Conservation (phyloP, 73 alveolate species). For the Uronychia binucleata region DNA sequence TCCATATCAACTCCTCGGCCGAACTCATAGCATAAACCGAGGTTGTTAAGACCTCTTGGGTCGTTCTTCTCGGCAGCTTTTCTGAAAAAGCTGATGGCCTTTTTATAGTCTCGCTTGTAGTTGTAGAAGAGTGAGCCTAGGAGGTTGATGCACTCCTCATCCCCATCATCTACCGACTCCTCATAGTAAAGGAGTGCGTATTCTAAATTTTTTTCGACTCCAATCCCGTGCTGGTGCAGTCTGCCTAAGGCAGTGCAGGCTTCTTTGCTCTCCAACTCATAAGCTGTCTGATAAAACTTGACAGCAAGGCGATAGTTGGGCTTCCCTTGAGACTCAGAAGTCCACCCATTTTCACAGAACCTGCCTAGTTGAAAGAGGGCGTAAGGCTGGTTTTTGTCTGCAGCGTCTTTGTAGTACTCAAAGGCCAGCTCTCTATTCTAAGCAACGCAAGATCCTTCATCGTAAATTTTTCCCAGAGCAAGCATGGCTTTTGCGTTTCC, state of each 20-base stretch:
- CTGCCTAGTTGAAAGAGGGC: conserved; percentile 71
- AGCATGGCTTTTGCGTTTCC: conserved; percentile 80
- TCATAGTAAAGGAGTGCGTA: conserved; percentile 47
- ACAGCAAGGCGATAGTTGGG: conserved; percentile 22
- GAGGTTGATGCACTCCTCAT: conserved; percentile 35
- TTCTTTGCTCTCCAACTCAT: conserved; percentile 48
- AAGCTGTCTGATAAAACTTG: conserved; percentile 37
- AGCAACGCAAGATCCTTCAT: conserved; percentile 72
- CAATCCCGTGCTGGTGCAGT: conserved; percentile 44
- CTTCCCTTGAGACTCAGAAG: conserved; percentile 7
- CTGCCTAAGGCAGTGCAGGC: conserved; percentile 41
- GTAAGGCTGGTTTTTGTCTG: conserved; percentile 62
- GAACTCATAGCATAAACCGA: conserved; percentile 85
- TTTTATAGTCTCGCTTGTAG: conserved; percentile 47
- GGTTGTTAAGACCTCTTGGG: conserved; percentile 75
- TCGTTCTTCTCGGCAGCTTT: conserved; percentile 79
- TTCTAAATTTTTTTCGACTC: conserved; percentile 26
- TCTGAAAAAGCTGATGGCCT: conserved; percentile 76
- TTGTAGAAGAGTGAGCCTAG: conserved; percentile 51
- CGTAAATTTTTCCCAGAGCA: conserved; percentile 81
- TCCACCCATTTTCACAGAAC: conserved; percentile 62
- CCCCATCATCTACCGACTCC: conserved; percentile 37
- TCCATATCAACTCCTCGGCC: conserved; percentile 81
- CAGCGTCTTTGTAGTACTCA: conserved; percentile 69
- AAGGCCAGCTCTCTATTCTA: conserved; percentile 62